These are phyloP conservation scores for Hyaloscypha finlandica DNA, from an alignment of 495 filamentous ascomycete genomes.

Conservation along the genomic window DNA sequence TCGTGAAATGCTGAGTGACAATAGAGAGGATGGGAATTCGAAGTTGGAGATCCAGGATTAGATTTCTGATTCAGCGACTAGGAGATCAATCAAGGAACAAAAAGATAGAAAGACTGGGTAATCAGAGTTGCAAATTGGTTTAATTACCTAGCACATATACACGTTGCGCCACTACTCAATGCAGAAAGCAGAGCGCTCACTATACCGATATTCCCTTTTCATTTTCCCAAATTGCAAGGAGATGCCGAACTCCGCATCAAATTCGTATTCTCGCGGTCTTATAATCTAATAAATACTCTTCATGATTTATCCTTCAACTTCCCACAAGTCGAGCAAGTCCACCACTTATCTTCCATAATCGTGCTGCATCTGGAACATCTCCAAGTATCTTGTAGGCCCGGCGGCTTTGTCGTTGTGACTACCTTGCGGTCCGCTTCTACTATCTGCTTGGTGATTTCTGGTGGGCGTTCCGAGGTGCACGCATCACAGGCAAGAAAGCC, in stretches of 20 bases:
- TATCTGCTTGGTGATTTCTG: conserved; percentile 33
- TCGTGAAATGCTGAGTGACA: too few relatives aligned
- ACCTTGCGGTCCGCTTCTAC: conserved; percentile 20
- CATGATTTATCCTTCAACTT: conserved; percentile 64
- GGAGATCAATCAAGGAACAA: background rate
- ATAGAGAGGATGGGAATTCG: too few relatives aligned
- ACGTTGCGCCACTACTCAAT: background rate
- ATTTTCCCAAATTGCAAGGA: background rate
- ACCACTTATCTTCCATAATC: conserved; percentile 72
- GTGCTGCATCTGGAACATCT: conserved; percentile 65
- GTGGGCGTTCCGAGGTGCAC: conserved; percentile 67
- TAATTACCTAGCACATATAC: background rate
- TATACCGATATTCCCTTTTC: background rate
- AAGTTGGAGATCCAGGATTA: too few relatives aligned
- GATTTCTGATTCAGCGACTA: too few relatives aligned
- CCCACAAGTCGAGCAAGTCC: conserved; percentile 74
- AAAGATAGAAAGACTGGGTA: background rate
- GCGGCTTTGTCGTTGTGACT: background rate
- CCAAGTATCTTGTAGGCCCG: conserved; percentile 55
- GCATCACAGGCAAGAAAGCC: conserved; percentile 75
- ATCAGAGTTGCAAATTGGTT: background rate
- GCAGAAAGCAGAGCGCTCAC: background rate
- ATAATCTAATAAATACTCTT: conserved; percentile 6
- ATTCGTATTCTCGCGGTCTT: conserved; percentile 14
- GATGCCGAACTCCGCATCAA: background rate